Conservation (phyloP, 805 yeast species). For the Candida insectorum region DNA sequence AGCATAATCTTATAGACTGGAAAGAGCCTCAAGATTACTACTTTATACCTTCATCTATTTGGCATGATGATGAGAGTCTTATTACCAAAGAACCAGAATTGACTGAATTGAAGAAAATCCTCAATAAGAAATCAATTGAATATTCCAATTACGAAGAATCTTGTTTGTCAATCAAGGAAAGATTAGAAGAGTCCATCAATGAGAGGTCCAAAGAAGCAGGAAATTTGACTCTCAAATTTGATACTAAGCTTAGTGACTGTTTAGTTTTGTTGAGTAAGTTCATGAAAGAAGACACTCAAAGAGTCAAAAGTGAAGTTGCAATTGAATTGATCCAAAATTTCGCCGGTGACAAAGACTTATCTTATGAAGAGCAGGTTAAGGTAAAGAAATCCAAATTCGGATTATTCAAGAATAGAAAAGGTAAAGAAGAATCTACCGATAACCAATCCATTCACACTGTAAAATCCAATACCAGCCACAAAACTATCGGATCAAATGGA, state of each 20-base stretch:
- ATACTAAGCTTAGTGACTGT: constrained; percentile 51
- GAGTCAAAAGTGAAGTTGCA: constrained; percentile 79
- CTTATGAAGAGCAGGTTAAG: constrained; percentile 49
- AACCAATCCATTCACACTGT: constrained; percentile 34
- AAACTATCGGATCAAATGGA: constrained; percentile 20
- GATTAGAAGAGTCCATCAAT: constrained; percentile 41
- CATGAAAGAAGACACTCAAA: constrained; percentile 65
- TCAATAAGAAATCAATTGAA: constrained; percentile 38
- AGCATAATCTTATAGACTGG: constrained; percentile 78
- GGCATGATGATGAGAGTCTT: constrained; percentile 93
- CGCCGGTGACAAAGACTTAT: constrained; percentile 71
- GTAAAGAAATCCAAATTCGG: constrained; percentile 59
- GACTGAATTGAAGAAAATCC: constrained; percentile 48
- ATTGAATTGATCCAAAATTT: constrained; percentile 86
- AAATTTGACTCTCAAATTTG: constrained; percentile 48
- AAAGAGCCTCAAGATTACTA: constrained; percentile 81
- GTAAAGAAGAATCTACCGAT: constrained; percentile 14
- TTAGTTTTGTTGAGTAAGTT: constrained; percentile 56
- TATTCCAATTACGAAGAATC: constrained; percentile 39
- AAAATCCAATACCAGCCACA: constrained; percentile 24
- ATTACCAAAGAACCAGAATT: constrained; percentile 56
- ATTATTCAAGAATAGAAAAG: constrained; percentile 37
- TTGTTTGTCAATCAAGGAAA: constrained; percentile 49
- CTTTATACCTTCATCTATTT: constrained; percentile 84
- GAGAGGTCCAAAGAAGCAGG: constrained; percentile 31